These are phyloP conservation scores for Sphagnurus paluster DNA, from an alignment of 1,284 basidiomycete genomes.

Conservation along the genomic window DNA sequence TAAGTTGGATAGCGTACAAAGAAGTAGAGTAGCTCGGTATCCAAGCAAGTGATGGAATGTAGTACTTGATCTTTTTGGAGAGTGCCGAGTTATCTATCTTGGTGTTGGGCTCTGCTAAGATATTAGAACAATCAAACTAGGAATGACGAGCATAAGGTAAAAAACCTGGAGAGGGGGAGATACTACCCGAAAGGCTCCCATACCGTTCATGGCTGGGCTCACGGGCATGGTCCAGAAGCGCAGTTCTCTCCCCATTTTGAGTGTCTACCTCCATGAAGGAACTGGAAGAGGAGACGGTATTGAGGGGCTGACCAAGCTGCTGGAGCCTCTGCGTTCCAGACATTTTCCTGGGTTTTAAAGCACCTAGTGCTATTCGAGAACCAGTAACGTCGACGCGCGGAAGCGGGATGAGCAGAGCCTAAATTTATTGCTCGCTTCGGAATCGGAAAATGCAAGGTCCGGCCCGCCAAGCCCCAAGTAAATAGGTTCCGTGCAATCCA, in stretches of 20 bases:
- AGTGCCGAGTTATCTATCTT: constrained; percentile 13
- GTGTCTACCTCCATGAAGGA: constrained; percentile 38
- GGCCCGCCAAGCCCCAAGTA: neutral
- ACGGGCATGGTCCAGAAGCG: constrained; percentile 28
- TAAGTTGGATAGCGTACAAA: constrained; percentile 50
- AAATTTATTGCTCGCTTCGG: neutral
- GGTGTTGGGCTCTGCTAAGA: neutral
- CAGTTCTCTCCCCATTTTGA: constrained; percentile 28
- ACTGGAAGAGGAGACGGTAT: constrained; percentile 27
- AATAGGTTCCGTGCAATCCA: too few species aligned
- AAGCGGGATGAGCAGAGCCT: neutral
- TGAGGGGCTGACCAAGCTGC: constrained; percentile 11
- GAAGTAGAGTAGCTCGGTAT: constrained; percentile 79
- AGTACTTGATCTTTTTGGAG: constrained; percentile 48
- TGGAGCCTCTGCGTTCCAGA: constrained; percentile 3
- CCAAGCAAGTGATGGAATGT: constrained; percentile 76
- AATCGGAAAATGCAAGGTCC: neutral
- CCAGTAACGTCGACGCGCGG: neutral
- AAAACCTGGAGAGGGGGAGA: too few species aligned
- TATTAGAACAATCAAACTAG: too few species aligned
- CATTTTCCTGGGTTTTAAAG: constrained; percentile 3
- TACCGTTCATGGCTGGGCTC: constrained; percentile 26
- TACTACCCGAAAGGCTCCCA: constrained; percentile 12
- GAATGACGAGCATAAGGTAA: neutral
- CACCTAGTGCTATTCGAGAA: neutral